phyloP scores from a whole-genome alignment of 305 asterid species.

The Stenogyne calaminthoides region DNA sequence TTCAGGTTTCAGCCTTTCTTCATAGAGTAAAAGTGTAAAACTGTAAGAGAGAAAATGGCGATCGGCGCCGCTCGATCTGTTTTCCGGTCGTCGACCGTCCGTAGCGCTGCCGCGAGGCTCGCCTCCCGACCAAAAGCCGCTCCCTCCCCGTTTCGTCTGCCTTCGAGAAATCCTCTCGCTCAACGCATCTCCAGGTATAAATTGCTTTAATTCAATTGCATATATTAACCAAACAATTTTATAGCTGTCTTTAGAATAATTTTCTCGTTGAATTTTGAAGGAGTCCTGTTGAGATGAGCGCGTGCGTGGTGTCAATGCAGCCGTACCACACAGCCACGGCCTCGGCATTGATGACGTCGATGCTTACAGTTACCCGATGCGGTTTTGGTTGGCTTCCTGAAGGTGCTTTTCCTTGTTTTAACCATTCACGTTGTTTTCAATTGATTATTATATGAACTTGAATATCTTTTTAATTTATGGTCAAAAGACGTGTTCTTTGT shows the following conservation, averaged over 20 bases:
- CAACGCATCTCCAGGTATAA: constrained; percentile 60
- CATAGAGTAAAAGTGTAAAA: background rate
- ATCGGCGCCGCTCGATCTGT: constrained; percentile 57
- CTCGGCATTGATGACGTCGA: constrained; percentile 84
- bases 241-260: background rate
- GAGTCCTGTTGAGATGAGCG: constrained; percentile 76
- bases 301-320: constrained; percentile 66
- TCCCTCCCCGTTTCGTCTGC: constrained; percentile 53
- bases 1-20: background rate
- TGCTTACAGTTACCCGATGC: constrained; percentile 66
- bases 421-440: background rate
- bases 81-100: constrained; percentile 59
- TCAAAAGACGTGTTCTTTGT: background rate
- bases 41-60: constrained; percentile 38
- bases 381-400: constrained; percentile 74
- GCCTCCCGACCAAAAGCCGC: constrained; percentile 56
- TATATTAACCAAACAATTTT: background rate
- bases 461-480: background rate
- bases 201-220: background rate
- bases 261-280: constrained; percentile 32
- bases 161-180: constrained; percentile 52
- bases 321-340: constrained; percentile 84
- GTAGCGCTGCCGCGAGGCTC: constrained; percentile 52
- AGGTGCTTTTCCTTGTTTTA: constrained; percentile 38
- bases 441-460: background rate